Evolutionary conservation across 2,329 filamentous ascomycete species (phyloP).

Genomic region (Lecanicillium sp.): DNA sequence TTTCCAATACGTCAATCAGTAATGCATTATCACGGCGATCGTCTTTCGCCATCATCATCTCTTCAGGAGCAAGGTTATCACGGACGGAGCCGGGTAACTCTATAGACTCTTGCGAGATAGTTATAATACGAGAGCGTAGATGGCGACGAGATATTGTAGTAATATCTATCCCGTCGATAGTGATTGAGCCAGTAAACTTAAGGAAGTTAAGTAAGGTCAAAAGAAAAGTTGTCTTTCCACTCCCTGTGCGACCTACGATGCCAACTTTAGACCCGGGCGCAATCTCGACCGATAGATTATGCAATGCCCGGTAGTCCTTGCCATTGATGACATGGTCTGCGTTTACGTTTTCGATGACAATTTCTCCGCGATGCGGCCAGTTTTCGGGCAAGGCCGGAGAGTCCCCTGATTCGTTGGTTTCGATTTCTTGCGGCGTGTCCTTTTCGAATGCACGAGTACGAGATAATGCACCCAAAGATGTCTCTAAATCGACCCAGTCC

Average conservation of each 20-base stretch:
- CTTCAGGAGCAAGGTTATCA: neutral
- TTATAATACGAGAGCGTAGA: neutral
- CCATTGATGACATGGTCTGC: neutral
- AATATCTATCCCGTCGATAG: neutral
- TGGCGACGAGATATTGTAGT: neutral
- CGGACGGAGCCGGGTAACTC: neutral
- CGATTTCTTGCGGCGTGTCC: neutral
- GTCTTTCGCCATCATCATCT: neutral
- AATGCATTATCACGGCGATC: neutral
- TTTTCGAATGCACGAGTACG: neutral
- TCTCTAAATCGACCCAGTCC: neutral
- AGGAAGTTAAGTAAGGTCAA: neutral
- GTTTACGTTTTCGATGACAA: neutral
- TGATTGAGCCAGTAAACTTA: neutral
- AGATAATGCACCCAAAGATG: neutral
- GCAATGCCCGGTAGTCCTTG: neutral
- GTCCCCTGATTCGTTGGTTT: neutral
- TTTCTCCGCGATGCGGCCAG: neutral
- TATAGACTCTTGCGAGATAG: neutral
- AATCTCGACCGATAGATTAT: neutral
- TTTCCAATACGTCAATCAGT: too few species aligned
- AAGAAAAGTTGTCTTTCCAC: neutral
- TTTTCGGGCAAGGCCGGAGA: neutral
- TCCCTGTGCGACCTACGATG: neutral
- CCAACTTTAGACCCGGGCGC: neutral